Evolutionary conservation across 1,139 yeast species (phyloP), one percentile per base, ranked within the genome.

Genomic region (Blastobotrys apis): DNA sequence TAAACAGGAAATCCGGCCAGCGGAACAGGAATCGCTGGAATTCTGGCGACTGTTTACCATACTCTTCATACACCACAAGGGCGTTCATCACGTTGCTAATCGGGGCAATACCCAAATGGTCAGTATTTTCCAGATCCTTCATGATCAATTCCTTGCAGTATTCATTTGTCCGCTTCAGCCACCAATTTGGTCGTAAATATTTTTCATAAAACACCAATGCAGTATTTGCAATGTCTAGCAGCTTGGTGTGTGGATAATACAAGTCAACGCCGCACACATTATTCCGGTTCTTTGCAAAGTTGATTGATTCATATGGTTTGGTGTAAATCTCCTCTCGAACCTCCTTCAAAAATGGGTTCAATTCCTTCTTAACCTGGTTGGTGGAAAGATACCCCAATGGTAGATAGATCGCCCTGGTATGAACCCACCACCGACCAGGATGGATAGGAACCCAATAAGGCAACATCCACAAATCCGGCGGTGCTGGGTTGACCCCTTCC

Each of bases 351-450:
- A 92, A 66, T 0, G 85, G 84, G 50, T 80, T 84, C 43, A 84
- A 61, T 9, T 74, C 75, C 60, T 86, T 82, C 47, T 72, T 69
- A 13, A 74, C 71, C 45, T 69, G 66, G 33, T 76, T 73, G 40
- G 87, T 72, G 17, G 84, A 78, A 10, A 92, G 64, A 60, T 90
- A 92, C 13, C 97, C 94, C 58, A 90, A 71, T 0, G 97, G 94
- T 37, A 86, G 66, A 58, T 90, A 92, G 27, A 94, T 87, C 1
- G 94, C 96, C 47, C 99, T 71, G 0, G 97, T 92, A 60, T 94
- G 99, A 23, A 92, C 97, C 99, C 99, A 94, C 98, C 97, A 94
- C 60, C 87, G 76, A 23, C 92, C 95, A 1, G 99, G 98, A 61
- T 92, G 98, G 33, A 88, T 71, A 0, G 96, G 95, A 2, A 82